phyloP scores from a whole-genome alignment of 331 rosid genomes.

The Ulmus americana region DNA sequence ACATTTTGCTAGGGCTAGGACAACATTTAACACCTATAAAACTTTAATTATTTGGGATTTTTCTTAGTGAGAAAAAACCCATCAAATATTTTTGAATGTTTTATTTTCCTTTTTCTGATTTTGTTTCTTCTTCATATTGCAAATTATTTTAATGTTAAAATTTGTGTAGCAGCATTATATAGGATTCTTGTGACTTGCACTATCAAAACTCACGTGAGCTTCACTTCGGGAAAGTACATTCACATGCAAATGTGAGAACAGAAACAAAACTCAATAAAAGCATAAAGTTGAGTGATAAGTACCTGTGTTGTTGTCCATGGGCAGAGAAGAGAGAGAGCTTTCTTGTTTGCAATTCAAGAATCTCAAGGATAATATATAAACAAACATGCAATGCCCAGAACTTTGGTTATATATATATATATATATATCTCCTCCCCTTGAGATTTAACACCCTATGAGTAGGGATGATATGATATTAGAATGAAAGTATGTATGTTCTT shows the following conservation, averaged over 20 bases:
- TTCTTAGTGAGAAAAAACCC: neutral
- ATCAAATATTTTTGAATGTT: neutral
- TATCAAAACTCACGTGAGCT: constrained; percentile 81
- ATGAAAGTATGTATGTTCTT: too few relatives aligned
- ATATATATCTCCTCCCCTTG: too few relatives aligned
- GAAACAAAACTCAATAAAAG: constrained; percentile 54
- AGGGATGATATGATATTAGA: too few relatives aligned
- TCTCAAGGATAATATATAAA: constrained; percentile 27
- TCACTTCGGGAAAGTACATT: constrained; percentile 90
- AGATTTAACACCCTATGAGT: too few relatives aligned
- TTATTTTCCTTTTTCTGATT: neutral
- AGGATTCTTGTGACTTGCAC: constrained; percentile 56
- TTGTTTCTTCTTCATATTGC: constrained; percentile 1
- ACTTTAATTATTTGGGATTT: too few relatives aligned
- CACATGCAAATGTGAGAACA: constrained; percentile 69
- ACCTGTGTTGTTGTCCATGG: constrained; percentile 34
- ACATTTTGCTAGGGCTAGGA: neutral
- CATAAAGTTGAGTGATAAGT: constrained; percentile 57
- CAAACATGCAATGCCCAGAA: constrained; percentile 7
- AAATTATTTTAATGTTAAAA: neutral
- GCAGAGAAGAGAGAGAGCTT: constrained; percentile 21
- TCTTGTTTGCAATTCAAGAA: constrained; percentile 43
- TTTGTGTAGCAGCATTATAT: constrained; percentile 16
- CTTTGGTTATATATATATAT: constrained; percentile 9
- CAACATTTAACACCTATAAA: too few relatives aligned